Base-by-base conservation (phyloP, 2,329 filamentous ascomycete genomes). In the Fusarium luffae region DNA sequence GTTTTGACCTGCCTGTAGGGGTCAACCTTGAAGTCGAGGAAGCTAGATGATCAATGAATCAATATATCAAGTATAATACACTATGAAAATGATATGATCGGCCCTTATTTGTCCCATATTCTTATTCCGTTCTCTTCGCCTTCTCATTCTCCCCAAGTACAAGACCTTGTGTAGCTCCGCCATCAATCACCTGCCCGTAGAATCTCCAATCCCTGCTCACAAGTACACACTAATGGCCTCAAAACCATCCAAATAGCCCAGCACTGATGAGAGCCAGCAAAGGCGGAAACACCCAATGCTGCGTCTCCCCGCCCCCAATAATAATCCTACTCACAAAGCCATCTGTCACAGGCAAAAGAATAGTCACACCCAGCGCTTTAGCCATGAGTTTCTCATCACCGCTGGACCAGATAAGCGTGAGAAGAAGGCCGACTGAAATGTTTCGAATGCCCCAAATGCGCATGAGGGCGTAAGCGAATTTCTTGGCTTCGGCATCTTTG, bases 211-310 rank as follows among this genome's bases (percentile, higher is more conserved):
- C 6, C 18, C 30, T 32, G 30, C 30, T 32, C 30, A 32, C 30
- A 16, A 7, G 7, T 32, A 16, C 30, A 32, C 30, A 32, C 14
- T 16, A 32, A 32, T 32, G 4, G 7, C 34, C 18, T 46, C 30
- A 65, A 44, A 48, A 66, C 18, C n/a, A 66, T 4, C 61, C 61
- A 18, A 60, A 55, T 4, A 66, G 11, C 1, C 55, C 48, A 42
- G 48, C 62, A 11, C 14, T 42, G 32, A 66, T 32, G 2, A 61
- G 27, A 10, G 19, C 21, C 5, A 66, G 34, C 11, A 66, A 3
- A 18, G 63, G 63, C 1, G 63, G 63, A 19, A 66, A 54, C 5
- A 61, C n/a, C 63, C 63, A 66, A 14, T 66, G 63, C 19, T 61
- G 63, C 2, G 56, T 23, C 37, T 66, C 63, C 0, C 63, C 63